phyloP scores from a whole-genome alignment of 2,329 filamentous ascomycete species.

The Coniochaeta ligniaria region DNA sequence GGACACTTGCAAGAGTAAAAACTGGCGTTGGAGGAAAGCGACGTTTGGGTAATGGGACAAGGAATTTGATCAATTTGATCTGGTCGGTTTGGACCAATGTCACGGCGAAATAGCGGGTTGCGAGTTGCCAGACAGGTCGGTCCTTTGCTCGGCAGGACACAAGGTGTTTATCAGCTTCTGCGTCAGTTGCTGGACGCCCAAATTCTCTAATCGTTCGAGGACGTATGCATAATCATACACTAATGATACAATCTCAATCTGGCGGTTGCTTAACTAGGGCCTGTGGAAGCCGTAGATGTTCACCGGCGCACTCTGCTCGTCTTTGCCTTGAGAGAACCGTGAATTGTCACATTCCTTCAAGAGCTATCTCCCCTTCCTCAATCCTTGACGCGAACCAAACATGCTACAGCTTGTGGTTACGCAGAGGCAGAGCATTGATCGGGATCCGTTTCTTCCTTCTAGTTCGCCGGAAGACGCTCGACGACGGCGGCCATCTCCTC shows the following conservation, averaged over 20 bases:
- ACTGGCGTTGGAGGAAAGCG: not conserved
- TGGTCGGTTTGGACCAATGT: not conserved
- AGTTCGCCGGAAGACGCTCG: constrained; percentile 68
- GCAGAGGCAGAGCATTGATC: not conserved
- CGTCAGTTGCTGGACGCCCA: not conserved
- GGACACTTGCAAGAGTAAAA: not conserved
- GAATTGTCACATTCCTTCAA: not conserved
- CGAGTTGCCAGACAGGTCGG: not conserved
- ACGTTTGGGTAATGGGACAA: not conserved
- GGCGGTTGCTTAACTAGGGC: not conserved
- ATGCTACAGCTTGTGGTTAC: not conserved
- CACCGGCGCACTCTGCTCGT: not conserved
- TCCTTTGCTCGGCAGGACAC: not conserved
- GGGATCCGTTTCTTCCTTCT: constrained; percentile 7
- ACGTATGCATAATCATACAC: not conserved
- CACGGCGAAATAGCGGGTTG: not conserved
- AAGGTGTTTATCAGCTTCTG: not conserved
- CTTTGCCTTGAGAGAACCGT: not conserved
- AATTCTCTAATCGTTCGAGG: not conserved
- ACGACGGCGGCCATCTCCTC: constrained; percentile 95
- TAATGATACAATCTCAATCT: not conserved
- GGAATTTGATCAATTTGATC: too few relatives aligned
- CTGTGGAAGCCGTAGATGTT: not conserved
- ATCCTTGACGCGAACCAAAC: not conserved
- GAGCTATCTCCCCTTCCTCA: not conserved